These are phyloP conservation scores for Plenodomus lindquistii DNA, from an alignment of 2,329 filamentous ascomycete genomes.

Conservation along the genomic window DNA sequence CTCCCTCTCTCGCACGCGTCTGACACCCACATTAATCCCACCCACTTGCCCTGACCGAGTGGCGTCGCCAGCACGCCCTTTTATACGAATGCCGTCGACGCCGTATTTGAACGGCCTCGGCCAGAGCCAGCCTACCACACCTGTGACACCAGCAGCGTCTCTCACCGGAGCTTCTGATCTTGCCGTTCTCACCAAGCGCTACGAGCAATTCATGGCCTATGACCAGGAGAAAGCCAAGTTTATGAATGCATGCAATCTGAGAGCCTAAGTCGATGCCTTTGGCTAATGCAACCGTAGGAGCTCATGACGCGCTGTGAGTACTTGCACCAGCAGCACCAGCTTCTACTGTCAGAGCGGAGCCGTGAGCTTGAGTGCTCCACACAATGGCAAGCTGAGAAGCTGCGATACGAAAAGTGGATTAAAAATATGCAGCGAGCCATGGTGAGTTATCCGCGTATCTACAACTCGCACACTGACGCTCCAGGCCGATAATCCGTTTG, in stretches of 20 bases:
- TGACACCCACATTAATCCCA: not conserved
- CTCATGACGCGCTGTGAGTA: constrained; percentile 47
- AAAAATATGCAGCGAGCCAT: constrained; percentile 27
- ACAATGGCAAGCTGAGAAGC: constrained; percentile 26
- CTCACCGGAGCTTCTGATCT: constrained; percentile 6
- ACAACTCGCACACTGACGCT: not conserved
- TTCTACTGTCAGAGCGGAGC: constrained; percentile 28
- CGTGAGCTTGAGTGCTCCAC: constrained; percentile 25
- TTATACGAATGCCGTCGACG: constrained; percentile 16
- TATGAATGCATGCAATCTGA: constrained; percentile 30
- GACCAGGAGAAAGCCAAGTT: constrained; percentile 40
- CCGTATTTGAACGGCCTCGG: constrained; percentile 14
- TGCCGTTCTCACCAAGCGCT: constrained; percentile 31
- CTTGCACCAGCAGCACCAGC: constrained; percentile 36
- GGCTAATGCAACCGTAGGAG: constrained; percentile 35
- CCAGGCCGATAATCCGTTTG: constrained; percentile 51
- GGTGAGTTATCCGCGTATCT: constrained; percentile 15
- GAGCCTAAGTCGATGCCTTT: not conserved
- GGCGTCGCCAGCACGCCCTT: too few species aligned
- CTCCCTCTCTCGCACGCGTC: not conserved
- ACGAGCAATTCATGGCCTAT: constrained; percentile 32
- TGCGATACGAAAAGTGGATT: constrained; percentile 20
- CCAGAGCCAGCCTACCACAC: constrained; percentile 1
- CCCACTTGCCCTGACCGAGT: not conserved
- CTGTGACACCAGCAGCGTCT: constrained; percentile 1